A percentile compares a stretch with the other conserved stretches of the same genome.
These are phyloP conservation scores for Echites panduratus DNA, from an alignment of 257 asterid genomes.

Conservation along the genomic window DNA sequence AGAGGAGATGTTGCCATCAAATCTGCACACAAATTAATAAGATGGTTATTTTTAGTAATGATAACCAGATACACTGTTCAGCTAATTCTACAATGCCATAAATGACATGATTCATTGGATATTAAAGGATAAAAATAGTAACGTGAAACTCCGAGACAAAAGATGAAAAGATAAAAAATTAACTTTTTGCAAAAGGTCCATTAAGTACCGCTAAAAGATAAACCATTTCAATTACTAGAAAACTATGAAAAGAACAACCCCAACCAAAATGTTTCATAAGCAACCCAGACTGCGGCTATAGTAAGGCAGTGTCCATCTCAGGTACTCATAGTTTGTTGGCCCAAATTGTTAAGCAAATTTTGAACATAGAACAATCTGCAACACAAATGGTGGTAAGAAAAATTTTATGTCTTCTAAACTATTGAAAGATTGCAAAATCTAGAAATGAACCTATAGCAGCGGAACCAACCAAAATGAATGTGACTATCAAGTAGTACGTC, in stretches of 20 bases:
- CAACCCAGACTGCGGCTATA: neutral
- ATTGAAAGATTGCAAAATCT: neutral
- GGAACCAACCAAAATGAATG: neutral
- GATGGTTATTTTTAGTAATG: neutral
- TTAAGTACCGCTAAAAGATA: neutral
- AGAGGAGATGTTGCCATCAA: slow-evolving; percentile 40
- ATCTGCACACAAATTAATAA: slow-evolving; percentile 34
- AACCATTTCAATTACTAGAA: neutral
- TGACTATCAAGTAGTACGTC: neutral
- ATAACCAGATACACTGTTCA: neutral
- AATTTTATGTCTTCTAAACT: neutral
- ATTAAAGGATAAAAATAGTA: neutral
- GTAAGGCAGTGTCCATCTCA: neutral
- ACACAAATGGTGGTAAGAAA: neutral
- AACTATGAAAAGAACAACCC: neutral
- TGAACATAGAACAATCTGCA: neutral
- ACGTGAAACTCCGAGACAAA: neutral
- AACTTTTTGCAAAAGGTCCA: neutral
- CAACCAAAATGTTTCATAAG: neutral
- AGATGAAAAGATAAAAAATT: neutral
- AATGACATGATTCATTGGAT: neutral
- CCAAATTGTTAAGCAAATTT: neutral
- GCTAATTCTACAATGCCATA: neutral
- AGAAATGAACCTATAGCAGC: neutral
- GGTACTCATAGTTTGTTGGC: neutral